A percentile compares a stretch with the other conserved stretches of the same genome.
Evolutionary conservation across 805 yeast species (phyloP).

Genomic region (Tetrapisispora taiwanensis): DNA sequence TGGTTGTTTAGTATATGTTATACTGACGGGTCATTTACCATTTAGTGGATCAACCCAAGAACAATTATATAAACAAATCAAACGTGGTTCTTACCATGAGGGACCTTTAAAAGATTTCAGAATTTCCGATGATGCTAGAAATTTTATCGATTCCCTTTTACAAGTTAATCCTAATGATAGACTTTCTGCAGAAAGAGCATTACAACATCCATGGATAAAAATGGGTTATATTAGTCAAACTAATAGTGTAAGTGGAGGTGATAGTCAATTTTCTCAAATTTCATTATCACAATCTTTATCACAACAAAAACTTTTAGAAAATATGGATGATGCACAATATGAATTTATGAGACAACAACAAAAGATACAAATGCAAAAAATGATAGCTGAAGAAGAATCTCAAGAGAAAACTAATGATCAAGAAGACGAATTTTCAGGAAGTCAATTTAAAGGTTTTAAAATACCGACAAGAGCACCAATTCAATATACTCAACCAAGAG

Average conservation of each 20-base stretch:
- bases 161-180: constrained; percentile 69
- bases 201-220: constrained; percentile 73
- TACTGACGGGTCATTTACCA: constrained; percentile 87
- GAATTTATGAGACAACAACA: constrained; percentile 21
- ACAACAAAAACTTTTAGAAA: constrained; percentile 44
- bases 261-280: constrained; percentile 28
- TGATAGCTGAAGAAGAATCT: constrained; percentile 6
- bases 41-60: constrained; percentile 90
- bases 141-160: constrained; percentile 59
- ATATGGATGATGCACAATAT: constrained; percentile 27
- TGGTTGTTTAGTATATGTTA: constrained; percentile 88
- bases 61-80: constrained; percentile 66
- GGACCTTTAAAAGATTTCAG: constrained; percentile 58
- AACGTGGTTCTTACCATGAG: constrained; percentile 69
- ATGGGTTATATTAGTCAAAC: constrained; percentile 6
- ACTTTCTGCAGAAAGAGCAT: constrained; percentile 65
- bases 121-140: constrained; percentile 58
- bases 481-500: constrained; percentile 22
- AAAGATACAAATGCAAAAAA: constrained; percentile 10
- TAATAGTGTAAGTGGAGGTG: neutral
- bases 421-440: constrained; percentile 3
- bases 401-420: constrained; percentile 7
- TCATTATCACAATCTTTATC: constrained; percentile 65
- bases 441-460: constrained; percentile 18
- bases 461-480: constrained; percentile 22